Conservation (phyloP, 139 green algal genomes). For the Haematococcus sp. region DNA sequence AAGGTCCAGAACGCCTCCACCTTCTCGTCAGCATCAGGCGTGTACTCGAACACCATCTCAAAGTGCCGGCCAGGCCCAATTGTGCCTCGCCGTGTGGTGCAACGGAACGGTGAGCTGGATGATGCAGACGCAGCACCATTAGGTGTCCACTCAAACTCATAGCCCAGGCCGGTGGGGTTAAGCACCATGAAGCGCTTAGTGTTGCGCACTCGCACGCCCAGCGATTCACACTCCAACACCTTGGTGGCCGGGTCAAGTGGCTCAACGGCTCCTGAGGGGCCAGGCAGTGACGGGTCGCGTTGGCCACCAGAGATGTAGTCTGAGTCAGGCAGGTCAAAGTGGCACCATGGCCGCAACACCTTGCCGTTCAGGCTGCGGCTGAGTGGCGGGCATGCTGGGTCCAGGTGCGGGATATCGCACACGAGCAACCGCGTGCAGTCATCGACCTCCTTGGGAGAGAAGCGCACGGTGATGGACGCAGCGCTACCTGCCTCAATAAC, state of each 20-base stretch:
- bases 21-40: slow-evolving; percentile 42
- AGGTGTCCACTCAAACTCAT: slow-evolving; percentile 74
- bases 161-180: slow-evolving; percentile 73
- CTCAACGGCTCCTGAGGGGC: slow-evolving; percentile 48
- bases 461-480: slow-evolving; percentile 60
- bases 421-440: slow-evolving; percentile 50
- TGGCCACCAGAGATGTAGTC: slow-evolving; percentile 62
- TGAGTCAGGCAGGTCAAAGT: slow-evolving; percentile 77
- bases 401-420: slow-evolving; percentile 60
- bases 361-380: slow-evolving; percentile 38
- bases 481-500: slow-evolving; percentile 33
- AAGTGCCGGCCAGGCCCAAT: slow-evolving; percentile 60
- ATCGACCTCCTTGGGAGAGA: slow-evolving; percentile 71
- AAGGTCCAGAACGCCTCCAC: slow-evolving; percentile 77
- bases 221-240: slow-evolving; percentile 68
- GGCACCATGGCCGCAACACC: slow-evolving; percentile 74
- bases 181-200: slow-evolving; percentile 77
- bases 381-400: slow-evolving; percentile 32
- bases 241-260: slow-evolving; percentile 66
- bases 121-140: not conserved
- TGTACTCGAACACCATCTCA: slow-evolving; percentile 86
- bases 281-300: slow-evolving; percentile 57
- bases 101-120: slow-evolving; percentile 14
- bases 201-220: slow-evolving; percentile 66
- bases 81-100: slow-evolving; percentile 35